These are phyloP conservation scores for Polymyxa betae DNA, from an alignment of 208 protist species.

Conservation along the genomic window DNA sequence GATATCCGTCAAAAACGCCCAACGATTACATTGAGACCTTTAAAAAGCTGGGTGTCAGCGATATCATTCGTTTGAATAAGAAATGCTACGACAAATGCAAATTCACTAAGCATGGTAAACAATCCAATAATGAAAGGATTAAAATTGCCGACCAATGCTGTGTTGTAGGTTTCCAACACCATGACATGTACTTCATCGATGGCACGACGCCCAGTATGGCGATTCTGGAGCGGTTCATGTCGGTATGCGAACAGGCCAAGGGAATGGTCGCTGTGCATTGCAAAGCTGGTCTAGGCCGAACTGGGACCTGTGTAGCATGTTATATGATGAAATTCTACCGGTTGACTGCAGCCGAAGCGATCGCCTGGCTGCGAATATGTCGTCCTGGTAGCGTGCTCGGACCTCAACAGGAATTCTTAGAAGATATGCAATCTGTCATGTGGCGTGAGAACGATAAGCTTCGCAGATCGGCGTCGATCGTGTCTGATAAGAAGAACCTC, in stretches of 20 bases:
- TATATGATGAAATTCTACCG: slow-evolving; percentile 80
- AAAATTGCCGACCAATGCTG: neutral
- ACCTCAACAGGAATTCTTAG: slow-evolving; percentile 90
- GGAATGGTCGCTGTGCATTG: slow-evolving; percentile 89
- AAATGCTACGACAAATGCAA: slow-evolving; percentile 80
- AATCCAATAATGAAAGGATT: neutral
- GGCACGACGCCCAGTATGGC: slow-evolving; percentile 81
- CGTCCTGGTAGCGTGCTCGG: slow-evolving; percentile 92
- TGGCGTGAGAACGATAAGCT: slow-evolving; percentile 61
- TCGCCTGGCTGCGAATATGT: slow-evolving; percentile 89
- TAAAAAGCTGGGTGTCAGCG: slow-evolving; percentile 77
- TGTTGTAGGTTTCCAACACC: slow-evolving; percentile 81
- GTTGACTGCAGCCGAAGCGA: slow-evolving; percentile 85
- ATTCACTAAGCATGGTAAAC: slow-evolving; percentile 76
- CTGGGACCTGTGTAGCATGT: slow-evolving; percentile 85
- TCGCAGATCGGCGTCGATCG: neutral
- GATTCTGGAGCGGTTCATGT: slow-evolving; percentile 84
- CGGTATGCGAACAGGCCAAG: slow-evolving; percentile 76
- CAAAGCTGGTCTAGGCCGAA: slow-evolving; percentile 90
- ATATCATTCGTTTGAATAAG: slow-evolving; percentile 90
- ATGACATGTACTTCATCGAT: slow-evolving; percentile 89
- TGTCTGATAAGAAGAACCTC: neutral
- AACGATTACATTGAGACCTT: slow-evolving; percentile 71
- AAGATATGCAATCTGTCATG: slow-evolving; percentile 73
- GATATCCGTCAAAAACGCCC: slow-evolving; percentile 73